Percentiles rank a stretch among this genome's conserved stretches.
Evolutionary conservation across 495 filamentous ascomycete genomes (phyloP).

Genomic region (Pyrenula aspistea): DNA sequence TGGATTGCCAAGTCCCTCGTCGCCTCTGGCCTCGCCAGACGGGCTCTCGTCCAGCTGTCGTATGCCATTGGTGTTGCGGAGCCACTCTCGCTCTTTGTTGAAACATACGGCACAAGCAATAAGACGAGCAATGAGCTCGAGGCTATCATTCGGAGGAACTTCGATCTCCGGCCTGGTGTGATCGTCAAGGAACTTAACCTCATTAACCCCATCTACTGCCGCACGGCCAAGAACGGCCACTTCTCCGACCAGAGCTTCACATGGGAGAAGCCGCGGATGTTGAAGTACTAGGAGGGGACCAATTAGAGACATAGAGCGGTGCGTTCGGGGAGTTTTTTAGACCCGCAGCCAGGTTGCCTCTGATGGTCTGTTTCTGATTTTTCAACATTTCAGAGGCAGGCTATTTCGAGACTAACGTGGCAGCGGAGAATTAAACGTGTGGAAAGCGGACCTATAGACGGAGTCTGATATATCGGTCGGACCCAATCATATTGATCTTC

Average conservation of each 20-base stretch:
- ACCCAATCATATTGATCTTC: no score
- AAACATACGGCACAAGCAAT: conserved; percentile 70
- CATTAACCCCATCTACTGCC: conserved; percentile 89
- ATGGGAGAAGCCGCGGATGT: conserved; percentile 96
- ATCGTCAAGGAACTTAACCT: conserved; percentile 97
- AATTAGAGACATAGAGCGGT: no score
- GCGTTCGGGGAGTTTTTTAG: background rate
- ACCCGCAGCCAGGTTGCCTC: no score
- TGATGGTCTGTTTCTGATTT: background rate
- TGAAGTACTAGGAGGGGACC: conserved; percentile 85
- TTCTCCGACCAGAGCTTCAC: conserved; percentile 96
- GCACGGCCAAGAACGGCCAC: conserved; percentile 98
- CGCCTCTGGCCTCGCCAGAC: conserved; percentile 73
- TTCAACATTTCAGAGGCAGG: background rate
- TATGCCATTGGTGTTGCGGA: conserved; percentile 99
- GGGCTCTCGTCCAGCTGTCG: conserved; percentile 89
- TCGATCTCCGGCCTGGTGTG: conserved; percentile 92
- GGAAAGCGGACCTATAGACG: background rate
- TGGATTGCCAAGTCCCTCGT: conserved; percentile 99
- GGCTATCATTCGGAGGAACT: conserved; percentile 86
- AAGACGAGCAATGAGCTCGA: conserved; percentile 72
- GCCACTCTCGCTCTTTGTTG: conserved; percentile 84
- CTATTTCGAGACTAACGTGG: background rate
- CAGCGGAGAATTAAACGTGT: background rate
- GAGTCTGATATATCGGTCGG: no score